Base-by-base conservation (phyloP, 2,329 filamentous ascomycete species). In the Claviceps sp. region DNA sequence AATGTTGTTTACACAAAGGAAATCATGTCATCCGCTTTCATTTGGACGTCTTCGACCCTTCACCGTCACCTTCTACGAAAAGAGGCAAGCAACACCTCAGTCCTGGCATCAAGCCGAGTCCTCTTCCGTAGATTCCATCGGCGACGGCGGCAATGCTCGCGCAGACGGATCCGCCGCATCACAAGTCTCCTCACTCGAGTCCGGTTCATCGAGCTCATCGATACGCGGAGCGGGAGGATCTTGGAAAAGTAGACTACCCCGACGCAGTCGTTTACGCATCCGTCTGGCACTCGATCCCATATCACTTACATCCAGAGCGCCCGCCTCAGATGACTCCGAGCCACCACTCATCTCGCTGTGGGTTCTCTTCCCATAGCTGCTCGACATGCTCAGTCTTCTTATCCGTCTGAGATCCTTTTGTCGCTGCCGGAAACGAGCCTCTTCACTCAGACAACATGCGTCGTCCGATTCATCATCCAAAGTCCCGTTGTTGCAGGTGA, bases 291-390 rank as follows among this genome's bases (percentile, higher is more conserved):
- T 74, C 14, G 70, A 73, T 14, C 72, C 73, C 10, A 68, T 67
- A 19, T 70, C 67, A 50, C 69, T 67, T 51, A 65, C 66, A 40
- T 75, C 72, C 41, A 67, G 63, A 17, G 65, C 58, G 16, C 65
- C 65, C 14, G 67, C 60, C 43, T 68, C 68, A 13, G 70, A 65
- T 52, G 69, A 64, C 54, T 76, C 74, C 8, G 72, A 73, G 55
- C 76, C 75, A 60, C 73, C 76, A 60, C 73, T 76, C 52, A 76
- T 70, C 60, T 78, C 75, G 59, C 70, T 75, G 56, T 77, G 72
- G 26, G 74, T 77, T 40, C 75, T 69, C 65, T 78, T 78, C 56
- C 74, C 73, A 51, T 77, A 73, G 62, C 74, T 77, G 57, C 74
- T 77, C 47, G 75, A 74, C 57, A 73, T 71, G 50, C 71, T 76